phyloP scores from a whole-genome alignment of 805 yeast genomes.

The Starmerella potacharoeniae region DNA sequence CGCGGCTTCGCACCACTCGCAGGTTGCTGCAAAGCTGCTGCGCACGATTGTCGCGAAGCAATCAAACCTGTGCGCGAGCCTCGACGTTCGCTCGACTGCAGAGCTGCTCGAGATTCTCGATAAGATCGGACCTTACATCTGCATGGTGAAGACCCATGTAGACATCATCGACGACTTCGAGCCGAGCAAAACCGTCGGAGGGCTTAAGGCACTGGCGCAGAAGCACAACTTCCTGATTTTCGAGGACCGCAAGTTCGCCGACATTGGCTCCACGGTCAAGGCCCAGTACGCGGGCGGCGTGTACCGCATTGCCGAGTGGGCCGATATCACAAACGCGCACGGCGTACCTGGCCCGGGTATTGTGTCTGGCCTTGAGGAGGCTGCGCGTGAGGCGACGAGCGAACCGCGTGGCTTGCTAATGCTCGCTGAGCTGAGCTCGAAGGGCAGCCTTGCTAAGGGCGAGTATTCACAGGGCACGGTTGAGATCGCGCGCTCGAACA shows the following conservation, averaged over 20 bases:
- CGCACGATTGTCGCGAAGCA: constrained; percentile 65
- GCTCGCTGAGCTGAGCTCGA: constrained; percentile 91
- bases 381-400: constrained; percentile 49
- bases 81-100: constrained; percentile 71
- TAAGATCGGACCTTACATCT: constrained; percentile 77
- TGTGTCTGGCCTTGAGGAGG: constrained; percentile 76
- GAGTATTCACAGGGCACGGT: constrained; percentile 80
- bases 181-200: constrained; percentile 65
- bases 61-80: constrained; percentile 86
- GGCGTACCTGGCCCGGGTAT: constrained; percentile 95
- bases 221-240: constrained; percentile 84
- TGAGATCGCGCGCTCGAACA: constrained; percentile 78
- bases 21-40: constrained; percentile 67
- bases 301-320: constrained; percentile 82
- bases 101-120: constrained; percentile 69
- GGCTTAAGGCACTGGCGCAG: constrained; percentile 57
- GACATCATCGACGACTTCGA: constrained; percentile 86
- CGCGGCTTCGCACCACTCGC: constrained; percentile 58
- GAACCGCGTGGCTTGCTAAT: constrained; percentile 75
- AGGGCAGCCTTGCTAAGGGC: constrained; percentile 88
- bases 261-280: constrained; percentile 94
- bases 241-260: constrained; percentile 97
- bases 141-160: constrained; percentile 86
- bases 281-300: constrained; percentile 87
- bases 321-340: constrained; percentile 95